Evolutionary conservation across 331 rosid species (phyloP).

Genomic region (Pyrus hybrid): DNA sequence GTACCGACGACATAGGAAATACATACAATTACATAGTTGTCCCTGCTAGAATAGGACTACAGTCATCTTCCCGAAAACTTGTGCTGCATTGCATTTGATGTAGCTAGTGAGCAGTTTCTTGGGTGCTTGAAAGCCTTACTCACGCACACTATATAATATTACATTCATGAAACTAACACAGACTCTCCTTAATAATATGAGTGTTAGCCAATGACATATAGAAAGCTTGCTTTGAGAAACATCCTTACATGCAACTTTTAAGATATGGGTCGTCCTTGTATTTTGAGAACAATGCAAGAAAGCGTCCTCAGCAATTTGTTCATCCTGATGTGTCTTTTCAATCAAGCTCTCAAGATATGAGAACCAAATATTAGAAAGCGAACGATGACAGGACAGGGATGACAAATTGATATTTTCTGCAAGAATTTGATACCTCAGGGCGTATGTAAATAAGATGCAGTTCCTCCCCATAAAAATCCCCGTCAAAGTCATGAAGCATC

Average conservation of each 20-base stretch:
- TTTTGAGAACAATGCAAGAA: constrained; percentile 72
- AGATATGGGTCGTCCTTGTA: constrained; percentile 52
- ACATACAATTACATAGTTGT: background rate
- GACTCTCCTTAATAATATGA: too few relatives aligned
- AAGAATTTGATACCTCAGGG: too few relatives aligned
- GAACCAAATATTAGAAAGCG: constrained; percentile 19
- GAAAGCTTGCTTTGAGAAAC: background rate
- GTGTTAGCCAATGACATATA: background rate
- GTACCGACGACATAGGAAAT: background rate
- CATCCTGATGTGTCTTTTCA: constrained; percentile 72
- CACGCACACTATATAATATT: too few relatives aligned
- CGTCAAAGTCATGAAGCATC: constrained; percentile 71
- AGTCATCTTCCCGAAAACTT: too few relatives aligned
- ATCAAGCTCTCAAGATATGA: constrained; percentile 65
- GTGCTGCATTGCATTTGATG: too few relatives aligned
- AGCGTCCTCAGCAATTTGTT: constrained; percentile 61
- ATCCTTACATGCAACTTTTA: constrained; percentile 19
- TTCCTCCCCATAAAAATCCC: constrained; percentile 83
- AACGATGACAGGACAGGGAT: background rate
- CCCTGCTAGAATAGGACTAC: background rate
- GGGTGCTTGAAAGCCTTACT: too few relatives aligned
- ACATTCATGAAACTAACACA: too few relatives aligned
- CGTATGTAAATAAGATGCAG: constrained; percentile 71
- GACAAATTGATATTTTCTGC: background rate
- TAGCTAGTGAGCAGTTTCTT: background rate